phyloP scores from a whole-genome alignment of 306 rosid genomes.

The Medicago arabica region DNA sequence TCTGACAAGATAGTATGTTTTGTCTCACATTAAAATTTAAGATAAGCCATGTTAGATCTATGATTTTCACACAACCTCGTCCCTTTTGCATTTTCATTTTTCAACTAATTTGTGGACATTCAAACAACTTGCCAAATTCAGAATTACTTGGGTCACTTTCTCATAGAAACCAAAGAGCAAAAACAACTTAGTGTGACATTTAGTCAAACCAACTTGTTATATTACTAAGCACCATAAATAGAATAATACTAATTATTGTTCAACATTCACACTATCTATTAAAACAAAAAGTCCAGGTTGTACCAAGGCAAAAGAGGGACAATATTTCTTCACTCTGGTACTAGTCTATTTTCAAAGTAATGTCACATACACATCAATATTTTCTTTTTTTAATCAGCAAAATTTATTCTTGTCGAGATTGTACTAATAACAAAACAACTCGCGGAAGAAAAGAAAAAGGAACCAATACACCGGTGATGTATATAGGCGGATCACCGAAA shows the following conservation, averaged over 20 bases:
- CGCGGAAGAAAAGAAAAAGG: too few relatives aligned
- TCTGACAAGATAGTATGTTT: slow-evolving; percentile 37
- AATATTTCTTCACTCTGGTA: not conserved
- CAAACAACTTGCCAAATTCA: not conserved
- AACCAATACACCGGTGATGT: too few relatives aligned
- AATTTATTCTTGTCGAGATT: too few relatives aligned
- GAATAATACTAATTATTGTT: too few relatives aligned
- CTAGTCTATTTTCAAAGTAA: not conserved
- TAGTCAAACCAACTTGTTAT: not conserved
- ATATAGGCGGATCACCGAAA: too few relatives aligned
- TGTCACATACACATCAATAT: not conserved
- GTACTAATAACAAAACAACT: too few relatives aligned
- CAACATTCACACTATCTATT: slow-evolving; percentile 6
- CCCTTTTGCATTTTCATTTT: slow-evolving; percentile 20
- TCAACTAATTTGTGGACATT: slow-evolving; percentile 35
- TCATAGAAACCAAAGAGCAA: too few relatives aligned
- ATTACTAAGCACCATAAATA: too few relatives aligned
- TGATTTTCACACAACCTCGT: slow-evolving; percentile 37
- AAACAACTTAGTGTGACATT: not conserved
- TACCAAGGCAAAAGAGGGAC: not conserved
- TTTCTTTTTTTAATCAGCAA: too few relatives aligned
- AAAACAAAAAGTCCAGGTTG: slow-evolving; percentile 19
- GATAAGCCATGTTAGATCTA: slow-evolving; percentile 49
- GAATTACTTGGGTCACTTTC: too few relatives aligned
- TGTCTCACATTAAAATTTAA: slow-evolving; percentile 39